These are phyloP conservation scores for Helicostylum pulchrum DNA, from an alignment of 192 early-diverging fungal genomes.

Conservation along the genomic window DNA sequence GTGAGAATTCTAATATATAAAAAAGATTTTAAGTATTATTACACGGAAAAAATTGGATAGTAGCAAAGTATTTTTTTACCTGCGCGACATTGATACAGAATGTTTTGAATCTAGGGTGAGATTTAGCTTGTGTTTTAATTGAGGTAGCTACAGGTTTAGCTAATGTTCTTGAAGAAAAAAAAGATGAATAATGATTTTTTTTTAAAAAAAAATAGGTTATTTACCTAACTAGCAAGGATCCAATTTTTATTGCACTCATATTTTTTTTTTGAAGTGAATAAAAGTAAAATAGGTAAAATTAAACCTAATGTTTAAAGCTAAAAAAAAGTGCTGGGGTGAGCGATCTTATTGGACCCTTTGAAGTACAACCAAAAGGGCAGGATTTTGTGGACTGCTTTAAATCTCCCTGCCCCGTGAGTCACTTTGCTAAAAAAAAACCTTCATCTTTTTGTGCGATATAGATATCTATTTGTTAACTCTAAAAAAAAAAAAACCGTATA, in stretches of 20 bases:
- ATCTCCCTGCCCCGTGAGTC: no score
- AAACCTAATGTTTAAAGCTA: not conserved
- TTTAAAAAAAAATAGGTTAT: not conserved
- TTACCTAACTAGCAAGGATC: slow-evolving; percentile 28
- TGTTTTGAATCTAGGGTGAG: slow-evolving; percentile 57
- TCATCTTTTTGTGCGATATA: no score
- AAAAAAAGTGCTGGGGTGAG: not conserved
- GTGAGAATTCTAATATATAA: slow-evolving; percentile 47
- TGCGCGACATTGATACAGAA: slow-evolving; percentile 77
- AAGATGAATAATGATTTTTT: no score
- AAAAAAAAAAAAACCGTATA: no score
- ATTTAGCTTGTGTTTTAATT: slow-evolving; percentile 41
- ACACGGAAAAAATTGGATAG: not conserved
- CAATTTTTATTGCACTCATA: slow-evolving; percentile 31
- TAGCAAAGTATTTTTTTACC: slow-evolving; percentile 23
- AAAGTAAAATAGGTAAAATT: not conserved
- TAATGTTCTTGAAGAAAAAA: slow-evolving; percentile 26
- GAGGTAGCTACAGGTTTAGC: slow-evolving; percentile 42
- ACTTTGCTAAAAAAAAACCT: no score
- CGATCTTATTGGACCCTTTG: no score
- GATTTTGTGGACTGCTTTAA: no score
- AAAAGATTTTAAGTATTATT: not conserved
- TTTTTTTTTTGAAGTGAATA: not conserved
- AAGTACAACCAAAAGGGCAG: no score
- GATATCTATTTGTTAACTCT: no score